Base-by-base conservation (phyloP, 441 rosid species). In the Daphne laureola region DNA sequence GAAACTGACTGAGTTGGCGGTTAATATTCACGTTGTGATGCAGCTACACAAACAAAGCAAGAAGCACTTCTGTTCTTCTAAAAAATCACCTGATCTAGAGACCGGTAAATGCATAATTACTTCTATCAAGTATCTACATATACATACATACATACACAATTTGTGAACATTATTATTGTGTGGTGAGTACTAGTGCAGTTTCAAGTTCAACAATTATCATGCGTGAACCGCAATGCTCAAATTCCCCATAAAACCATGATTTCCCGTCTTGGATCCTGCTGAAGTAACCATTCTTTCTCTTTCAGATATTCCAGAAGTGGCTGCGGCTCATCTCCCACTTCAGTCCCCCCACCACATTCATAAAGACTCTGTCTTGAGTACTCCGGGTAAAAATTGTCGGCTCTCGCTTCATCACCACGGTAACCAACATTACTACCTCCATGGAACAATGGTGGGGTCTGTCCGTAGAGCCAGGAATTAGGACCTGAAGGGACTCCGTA, bases 261-360 rank as follows among this genome's bases (percentile, higher is more conserved):
- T 80, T 69, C 76, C 63, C 72, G 47, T 42, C 73, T 70, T 59
- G 85, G 81, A 76, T 76, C 79, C 62, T 75, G 71, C 73, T 82
- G 86, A 27, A 72, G 70, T 21, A 74, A 61, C 87, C 93, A 77
- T 59, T 86, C 95, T 66, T 71, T 87, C 67, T 86, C 86, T 62
- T 85, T 87, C n/a, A 88, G 83, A 66, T 71, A 82, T 52, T 78
- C 80, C 73, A 87, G 53, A 60, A 83, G 87, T 23, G 87, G 84
- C 72, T 74, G 74, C 0, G 90, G 86, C 57, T 83, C 82, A 8
- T 75, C 75, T 58, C 70, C 71, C 0, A 51, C 41, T 12, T 66
- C 64, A 4, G 54, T 70, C 55, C 46, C 53, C 4, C 59, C 60
- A 2, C 81, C 80, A 27, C 81, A 83, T 15, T 73, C 83, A 14